Conservation (phyloP, 2,329 filamentous ascomycete species). For the Ploettnerulaceae sp. region DNA sequence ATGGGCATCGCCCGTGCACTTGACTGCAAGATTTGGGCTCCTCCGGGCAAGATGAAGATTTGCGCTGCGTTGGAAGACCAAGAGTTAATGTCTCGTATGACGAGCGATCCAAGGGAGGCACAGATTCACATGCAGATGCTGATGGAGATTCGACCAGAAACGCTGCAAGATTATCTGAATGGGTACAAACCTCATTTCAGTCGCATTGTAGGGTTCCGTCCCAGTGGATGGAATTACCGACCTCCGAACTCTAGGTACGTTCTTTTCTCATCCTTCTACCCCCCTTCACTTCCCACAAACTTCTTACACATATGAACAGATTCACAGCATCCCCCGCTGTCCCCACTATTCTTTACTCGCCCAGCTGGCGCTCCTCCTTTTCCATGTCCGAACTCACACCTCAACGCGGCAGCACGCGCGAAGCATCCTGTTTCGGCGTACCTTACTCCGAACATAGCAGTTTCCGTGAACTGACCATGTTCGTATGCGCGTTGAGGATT, state of each 20-base stretch:
- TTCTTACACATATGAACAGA: slow-evolving; percentile 10
- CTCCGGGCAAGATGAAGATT: slow-evolving; percentile 76
- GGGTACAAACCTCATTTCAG: slow-evolving; percentile 76
- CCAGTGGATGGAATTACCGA: slow-evolving; percentile 90
- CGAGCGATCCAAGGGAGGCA: slow-evolving; percentile 72
- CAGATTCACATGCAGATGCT: slow-evolving; percentile 98
- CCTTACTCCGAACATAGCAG: slow-evolving; percentile 96
- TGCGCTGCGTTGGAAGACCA: slow-evolving; percentile 80
- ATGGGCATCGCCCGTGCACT: slow-evolving; percentile 85
- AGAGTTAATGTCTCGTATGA: slow-evolving; percentile 73
- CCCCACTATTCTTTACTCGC: slow-evolving; percentile 56
- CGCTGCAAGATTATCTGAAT: slow-evolving; percentile 82
- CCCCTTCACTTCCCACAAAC: background rate
- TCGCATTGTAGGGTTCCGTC: slow-evolving; percentile 83
- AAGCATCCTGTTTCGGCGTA: slow-evolving; percentile 86
- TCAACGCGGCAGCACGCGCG: slow-evolving; percentile 76
- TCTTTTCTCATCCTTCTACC: background rate
- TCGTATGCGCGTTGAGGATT: slow-evolving; percentile 80
- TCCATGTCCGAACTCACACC: slow-evolving; percentile 66
- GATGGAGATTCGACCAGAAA: slow-evolving; percentile 89
- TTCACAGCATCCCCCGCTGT: slow-evolving; percentile 46
- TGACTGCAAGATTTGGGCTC: slow-evolving; percentile 82
- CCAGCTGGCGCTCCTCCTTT: slow-evolving; percentile 69
- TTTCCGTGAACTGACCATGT: slow-evolving; percentile 91
- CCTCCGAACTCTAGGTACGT: slow-evolving; percentile 57